A percentile compares a stretch with the other conserved stretches of the same genome.
Evolutionary conservation across 768 basidiomycete genomes (phyloP).

Genomic region (Boletus edulis): DNA sequence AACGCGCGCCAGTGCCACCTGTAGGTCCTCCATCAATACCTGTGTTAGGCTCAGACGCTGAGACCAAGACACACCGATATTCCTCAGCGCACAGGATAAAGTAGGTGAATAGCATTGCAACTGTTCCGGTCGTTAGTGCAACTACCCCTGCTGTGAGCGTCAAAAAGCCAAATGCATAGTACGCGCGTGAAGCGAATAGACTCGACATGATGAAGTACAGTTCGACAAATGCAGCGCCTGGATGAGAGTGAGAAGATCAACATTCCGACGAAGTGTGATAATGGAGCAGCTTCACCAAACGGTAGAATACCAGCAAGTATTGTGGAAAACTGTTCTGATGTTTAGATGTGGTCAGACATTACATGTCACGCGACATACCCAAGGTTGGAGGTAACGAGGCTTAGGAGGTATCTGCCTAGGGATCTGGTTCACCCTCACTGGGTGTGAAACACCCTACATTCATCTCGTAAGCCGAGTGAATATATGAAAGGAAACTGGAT

Average conservation of each 20-base stretch:
- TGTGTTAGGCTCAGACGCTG: neutral
- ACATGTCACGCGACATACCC: conserved; percentile 46
- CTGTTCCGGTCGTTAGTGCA: conserved; percentile 84
- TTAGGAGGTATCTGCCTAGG: conserved; percentile 93
- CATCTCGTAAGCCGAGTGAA: conserved; percentile 6
- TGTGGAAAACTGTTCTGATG: conserved; percentile 51
- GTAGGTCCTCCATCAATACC: conserved; percentile 1
- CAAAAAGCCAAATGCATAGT: conserved; percentile 96
- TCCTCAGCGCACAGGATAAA: conserved; percentile 94
- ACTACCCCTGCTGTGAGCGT: conserved; percentile 84
- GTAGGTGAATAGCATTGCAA: conserved; percentile 86
- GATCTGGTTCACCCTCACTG: conserved; percentile 88
- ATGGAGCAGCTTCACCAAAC: conserved; percentile 58
- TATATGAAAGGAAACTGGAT: neutral
- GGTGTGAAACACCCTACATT: conserved; percentile 66
- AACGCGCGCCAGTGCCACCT: conserved; percentile 99
- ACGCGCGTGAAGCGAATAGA: conserved; percentile 87
- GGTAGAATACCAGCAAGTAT: conserved; percentile 90
- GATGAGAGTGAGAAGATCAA: neutral
- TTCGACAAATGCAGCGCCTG: conserved; percentile 94
- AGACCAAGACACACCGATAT: conserved; percentile 58
- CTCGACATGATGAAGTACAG: conserved; percentile 90
- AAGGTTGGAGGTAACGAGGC: conserved; percentile 80
- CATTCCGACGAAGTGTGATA: neutral
- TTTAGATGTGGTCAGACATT: conserved; percentile 6